Base-by-base conservation (phyloP, 1,284 basidiomycete species). In the Austroboletus niveus region DNA sequence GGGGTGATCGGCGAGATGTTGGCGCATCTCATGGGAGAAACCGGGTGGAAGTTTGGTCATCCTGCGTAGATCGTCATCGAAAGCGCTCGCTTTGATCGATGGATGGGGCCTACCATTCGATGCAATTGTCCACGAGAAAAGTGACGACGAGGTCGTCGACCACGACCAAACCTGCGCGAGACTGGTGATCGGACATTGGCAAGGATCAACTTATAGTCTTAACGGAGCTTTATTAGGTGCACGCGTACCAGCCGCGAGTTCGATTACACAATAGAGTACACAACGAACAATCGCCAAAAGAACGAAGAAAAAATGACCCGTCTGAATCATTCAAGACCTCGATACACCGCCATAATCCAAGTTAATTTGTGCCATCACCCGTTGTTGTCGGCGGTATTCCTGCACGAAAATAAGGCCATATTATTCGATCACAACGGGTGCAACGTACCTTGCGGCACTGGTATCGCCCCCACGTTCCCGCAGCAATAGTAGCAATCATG, bases 401-500 rank as follows among this genome's bases (percentile, higher is more conserved):
- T 34, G 14, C 6, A 38, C 22, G 22, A 24, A 24, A 24, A 24
- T 24, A 24, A 24, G 24, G 51, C 57, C 22, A 50, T 40, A 40
- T 49, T 10, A 34, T 34, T 10, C 32, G 32, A 34, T 34, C 32
- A 42, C 20, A 56, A 47, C 51, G n/a, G 58, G 53, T 30, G 54
- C 45, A 36, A 71, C 76, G 46, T 49, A 87, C 87, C 80, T 81
- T 89, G 74, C 89, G 84, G 66, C 89, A 87, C 69, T 85, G 88
- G 30, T 87, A 84, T 47, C 89, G 79, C 74, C 92, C 89, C 64
- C 85, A 89, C 22, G 89, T 92, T 53, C 91, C 89, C 62, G 89
- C 72, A 48, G 79, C 84, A 55, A 92, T 86, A n/a, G 87, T 82
- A 56, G 87, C 82, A 59, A 92, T 68, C 20, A 84, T 85, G 62